Evolutionary conservation across 768 basidiomycete species (phyloP).

Genomic region (Russula sp.): DNA sequence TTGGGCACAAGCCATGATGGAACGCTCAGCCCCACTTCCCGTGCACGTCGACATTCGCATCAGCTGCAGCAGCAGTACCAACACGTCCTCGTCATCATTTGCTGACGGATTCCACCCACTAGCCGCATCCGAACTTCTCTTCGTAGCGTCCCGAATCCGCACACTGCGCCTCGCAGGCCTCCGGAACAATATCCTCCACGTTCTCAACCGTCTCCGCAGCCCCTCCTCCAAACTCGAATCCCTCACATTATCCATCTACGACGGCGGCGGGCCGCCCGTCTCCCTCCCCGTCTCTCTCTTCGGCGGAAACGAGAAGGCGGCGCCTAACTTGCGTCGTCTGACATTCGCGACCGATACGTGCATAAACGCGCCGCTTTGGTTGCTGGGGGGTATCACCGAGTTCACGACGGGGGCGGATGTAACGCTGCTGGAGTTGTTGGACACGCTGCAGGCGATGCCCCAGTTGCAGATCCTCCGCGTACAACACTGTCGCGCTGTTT

Average conservation of each 20-base stretch:
- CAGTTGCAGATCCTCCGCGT: slow-evolving; percentile 17
- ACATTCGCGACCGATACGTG: slow-evolving; percentile 17
- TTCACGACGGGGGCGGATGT: slow-evolving; percentile 22
- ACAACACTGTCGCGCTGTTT: slow-evolving; percentile 23
- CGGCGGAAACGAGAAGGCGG: slow-evolving; percentile 16
- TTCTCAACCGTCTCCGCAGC: slow-evolving; percentile 21
- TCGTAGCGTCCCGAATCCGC: slow-evolving; percentile 21
- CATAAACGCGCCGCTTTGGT: slow-evolving; percentile 21
- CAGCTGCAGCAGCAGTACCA: neutral
- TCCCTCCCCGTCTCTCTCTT: slow-evolving; percentile 17
- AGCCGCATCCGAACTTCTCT: slow-evolving; percentile 24
- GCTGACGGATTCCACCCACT: slow-evolving; percentile 22
- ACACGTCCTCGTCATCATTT: neutral
- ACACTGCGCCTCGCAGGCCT: slow-evolving; percentile 23
- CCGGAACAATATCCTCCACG: slow-evolving; percentile 14
- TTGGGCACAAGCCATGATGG: slow-evolving; percentile 26
- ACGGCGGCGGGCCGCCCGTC: slow-evolving; percentile 14
- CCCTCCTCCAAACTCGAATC: slow-evolving; percentile 16
- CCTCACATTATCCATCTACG: slow-evolving; percentile 8
- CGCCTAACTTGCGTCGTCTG: slow-evolving; percentile 14
- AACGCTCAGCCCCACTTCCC: slow-evolving; percentile 22
- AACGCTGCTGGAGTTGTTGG: slow-evolving; percentile 5
- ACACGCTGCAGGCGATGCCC: slow-evolving; percentile 15
- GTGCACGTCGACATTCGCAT: slow-evolving; percentile 19
- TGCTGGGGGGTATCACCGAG: slow-evolving; percentile 11